Percentiles rank a stretch among this genome's conserved stretches.
phyloP scores from a whole-genome alignment of 169 alveolate species.

The Cryptosporidium ubiquitum region DNA sequence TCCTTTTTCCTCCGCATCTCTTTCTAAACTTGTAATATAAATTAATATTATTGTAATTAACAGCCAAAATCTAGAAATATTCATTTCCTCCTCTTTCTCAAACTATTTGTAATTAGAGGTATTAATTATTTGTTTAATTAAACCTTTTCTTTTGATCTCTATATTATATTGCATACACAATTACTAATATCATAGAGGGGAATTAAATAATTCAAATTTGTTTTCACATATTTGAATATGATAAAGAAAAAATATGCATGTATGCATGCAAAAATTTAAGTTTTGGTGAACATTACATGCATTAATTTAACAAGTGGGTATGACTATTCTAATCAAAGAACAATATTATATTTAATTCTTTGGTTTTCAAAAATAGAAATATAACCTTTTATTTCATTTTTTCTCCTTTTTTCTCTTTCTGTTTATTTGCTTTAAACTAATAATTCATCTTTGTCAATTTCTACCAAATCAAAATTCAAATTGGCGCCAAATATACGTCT shows the following conservation, averaged over 20 bases:
- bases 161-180: background rate
- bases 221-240: background rate
- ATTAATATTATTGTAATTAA: background rate
- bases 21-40: background rate
- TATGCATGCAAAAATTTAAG: background rate
- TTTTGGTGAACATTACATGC: background rate
- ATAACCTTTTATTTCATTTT: no score
- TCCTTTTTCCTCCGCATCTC: constrained; percentile 7
- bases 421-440: no score
- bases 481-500: background rate
- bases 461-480: no score
- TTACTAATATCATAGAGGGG: background rate
- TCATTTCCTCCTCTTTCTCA: constrained; percentile 12
- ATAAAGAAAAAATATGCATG: background rate
- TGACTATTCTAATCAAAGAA: background rate
- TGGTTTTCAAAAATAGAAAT: no score
- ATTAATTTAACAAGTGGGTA: background rate
- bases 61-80: background rate
- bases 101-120: background rate
- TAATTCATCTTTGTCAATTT: no score
- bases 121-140: background rate
- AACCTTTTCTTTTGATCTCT: background rate
- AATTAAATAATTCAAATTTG: background rate
- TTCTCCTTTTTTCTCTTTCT: no score
- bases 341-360: no score